phyloP scores from a whole-genome alignment of 2,329 filamentous ascomycete species.

The Phaeoacremonium minimum region DNA sequence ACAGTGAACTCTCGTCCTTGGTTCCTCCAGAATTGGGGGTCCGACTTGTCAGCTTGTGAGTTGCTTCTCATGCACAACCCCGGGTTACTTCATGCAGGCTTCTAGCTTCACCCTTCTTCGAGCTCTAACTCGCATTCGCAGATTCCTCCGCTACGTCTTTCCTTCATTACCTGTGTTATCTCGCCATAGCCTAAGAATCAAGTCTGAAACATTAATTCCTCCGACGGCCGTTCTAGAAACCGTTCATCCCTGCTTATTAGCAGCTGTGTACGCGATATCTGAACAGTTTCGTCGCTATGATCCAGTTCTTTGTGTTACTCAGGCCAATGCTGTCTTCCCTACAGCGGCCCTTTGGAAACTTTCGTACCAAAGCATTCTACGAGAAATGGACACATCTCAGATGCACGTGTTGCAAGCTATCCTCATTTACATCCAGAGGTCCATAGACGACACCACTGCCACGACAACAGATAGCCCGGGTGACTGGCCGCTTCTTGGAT shows the following conservation, averaged over 20 bases:
- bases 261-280: not conserved
- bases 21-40: too few relatives aligned
- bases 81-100: too few relatives aligned
- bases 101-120: too few relatives aligned
- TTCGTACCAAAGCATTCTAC: not conserved
- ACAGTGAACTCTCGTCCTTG: too few relatives aligned
- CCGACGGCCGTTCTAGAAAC: not conserved
- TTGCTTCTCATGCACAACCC: too few relatives aligned
- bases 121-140: too few relatives aligned
- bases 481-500: not conserved
- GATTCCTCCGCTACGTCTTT: constrained; percentile 1
- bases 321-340: not conserved
- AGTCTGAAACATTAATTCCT: not conserved
- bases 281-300: not conserved
- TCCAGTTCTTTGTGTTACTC: not conserved
- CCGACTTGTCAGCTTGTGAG: too few relatives aligned
- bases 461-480: not conserved
- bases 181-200: not conserved
- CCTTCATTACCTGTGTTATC: not conserved
- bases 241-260: not conserved
- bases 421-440: not conserved
- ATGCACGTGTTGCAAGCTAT: not conserved
- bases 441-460: not conserved
- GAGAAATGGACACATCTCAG: not conserved
- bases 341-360: not conserved